Percentiles rank a stretch among this genome's conserved stretches.
phyloP scores from a whole-genome alignment of 768 basidiomycete species.

The Pleurotus tuoliensis region DNA sequence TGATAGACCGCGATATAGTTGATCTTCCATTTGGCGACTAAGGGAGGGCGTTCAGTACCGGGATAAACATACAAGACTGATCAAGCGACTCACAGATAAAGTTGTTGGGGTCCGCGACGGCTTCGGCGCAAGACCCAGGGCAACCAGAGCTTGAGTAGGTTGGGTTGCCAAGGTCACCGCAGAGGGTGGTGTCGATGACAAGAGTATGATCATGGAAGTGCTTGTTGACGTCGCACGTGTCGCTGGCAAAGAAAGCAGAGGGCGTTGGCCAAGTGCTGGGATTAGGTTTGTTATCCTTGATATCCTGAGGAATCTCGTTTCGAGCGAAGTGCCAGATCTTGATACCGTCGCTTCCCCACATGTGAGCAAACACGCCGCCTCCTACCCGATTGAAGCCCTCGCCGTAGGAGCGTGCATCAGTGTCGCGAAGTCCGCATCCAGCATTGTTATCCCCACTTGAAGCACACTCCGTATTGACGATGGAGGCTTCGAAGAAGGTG shows the following conservation, averaged over 20 bases:
- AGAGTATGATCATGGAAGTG: constrained; percentile 32
- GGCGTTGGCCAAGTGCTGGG: constrained; percentile 32
- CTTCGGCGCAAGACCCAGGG: constrained; percentile 27
- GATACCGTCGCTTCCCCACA: constrained; percentile 29
- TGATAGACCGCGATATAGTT: constrained; percentile 43
- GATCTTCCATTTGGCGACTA: constrained; percentile 44
- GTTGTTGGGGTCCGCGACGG: constrained; percentile 46
- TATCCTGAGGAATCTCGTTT: constrained; percentile 26
- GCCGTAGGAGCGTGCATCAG: constrained; percentile 13
- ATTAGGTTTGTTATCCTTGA: constrained; percentile 22
- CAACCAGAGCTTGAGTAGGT: constrained; percentile 24
- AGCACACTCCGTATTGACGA: constrained; percentile 17
- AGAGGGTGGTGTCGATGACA: constrained; percentile 25
- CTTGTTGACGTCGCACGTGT: constrained; percentile 27
- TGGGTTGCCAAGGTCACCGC: constrained; percentile 15
- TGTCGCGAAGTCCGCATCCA: constrained; percentile 29
- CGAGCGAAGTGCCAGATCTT: constrained; percentile 33
- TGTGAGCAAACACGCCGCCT: constrained; percentile 29
- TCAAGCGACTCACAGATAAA: constrained; percentile 36
- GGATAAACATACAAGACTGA: neutral
- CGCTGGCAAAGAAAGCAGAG: constrained; percentile 28
- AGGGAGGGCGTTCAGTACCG: neutral
- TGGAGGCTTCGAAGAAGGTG: constrained; percentile 14
- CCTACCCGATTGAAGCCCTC: constrained; percentile 21
- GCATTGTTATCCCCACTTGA: constrained; percentile 20